Evolutionary conservation across 2,329 filamentous ascomycete species (phyloP), one percentile per base, ranked within the genome.

Genomic region (Colletotrichum navitas): DNA sequence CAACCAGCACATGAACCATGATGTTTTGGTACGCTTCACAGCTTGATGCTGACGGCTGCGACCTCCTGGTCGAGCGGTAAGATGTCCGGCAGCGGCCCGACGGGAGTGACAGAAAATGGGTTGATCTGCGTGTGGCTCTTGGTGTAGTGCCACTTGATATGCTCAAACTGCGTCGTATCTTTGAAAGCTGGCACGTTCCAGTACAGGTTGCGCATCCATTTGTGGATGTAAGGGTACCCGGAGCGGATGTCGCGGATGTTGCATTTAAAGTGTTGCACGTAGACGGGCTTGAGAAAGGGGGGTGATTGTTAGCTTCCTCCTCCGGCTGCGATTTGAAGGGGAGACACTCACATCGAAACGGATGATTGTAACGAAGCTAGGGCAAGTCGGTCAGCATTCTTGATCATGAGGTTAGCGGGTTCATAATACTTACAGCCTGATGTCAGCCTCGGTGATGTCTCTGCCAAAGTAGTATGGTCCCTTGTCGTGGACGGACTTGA

Each of bases 231-330:
- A 36, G 95, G 95, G 80, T 96, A 98, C 2, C 94, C 94, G 10
- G 89, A 91, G 52, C 94, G 88, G 78, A 97, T 95, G 81, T 97
- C 94, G 32, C 91, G 88, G 72, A 97, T 85, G 83, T 97, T 97
- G 85, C 92, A 95, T 82, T 93, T 93, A 86, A 95, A 95, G 82
- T 95, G 92, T 83, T 96, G 94, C 64, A 97, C 92, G 78, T 97
- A 97, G 76, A 94, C 92, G 39, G 87, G 85, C 81, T 86, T 63
- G 21, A 24, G 14, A 2, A 12, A 12, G 1, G 16, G 3, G 21
- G 2, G 39, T 67, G 10, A 11, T 70, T 34, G 73, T 68, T 43
- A 68, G 62, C 5, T 5, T 54, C 7, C 14, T 60, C 26, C 3
- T 47, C 39, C 16, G 18, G 36, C 12, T 60, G 58, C 29, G 26